Evolutionary conservation across 1,139 yeast species (phyloP).

Genomic region (Pichia terricola): DNA sequence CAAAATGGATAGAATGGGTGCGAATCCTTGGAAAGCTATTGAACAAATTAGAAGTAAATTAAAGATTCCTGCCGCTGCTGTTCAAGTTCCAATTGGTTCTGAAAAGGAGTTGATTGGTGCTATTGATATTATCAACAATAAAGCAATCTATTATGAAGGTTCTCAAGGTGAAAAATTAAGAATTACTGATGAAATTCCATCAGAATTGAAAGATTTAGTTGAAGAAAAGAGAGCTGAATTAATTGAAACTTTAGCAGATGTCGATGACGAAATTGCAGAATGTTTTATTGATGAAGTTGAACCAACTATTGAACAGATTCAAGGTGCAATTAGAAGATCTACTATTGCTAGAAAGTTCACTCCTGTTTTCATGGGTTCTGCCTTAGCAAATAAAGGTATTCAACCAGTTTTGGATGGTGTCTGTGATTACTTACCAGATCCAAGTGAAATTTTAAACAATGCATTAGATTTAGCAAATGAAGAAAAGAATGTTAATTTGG

Average conservation of each 20-base stretch:
- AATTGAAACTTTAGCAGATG: conserved; percentile 93
- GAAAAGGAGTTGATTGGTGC: conserved; percentile 81
- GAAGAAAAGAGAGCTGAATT: conserved; percentile 76
- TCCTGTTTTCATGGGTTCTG: conserved; percentile 98
- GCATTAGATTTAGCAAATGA: conserved; percentile 70
- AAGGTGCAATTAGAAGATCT: conserved; percentile 83
- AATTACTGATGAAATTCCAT: conserved; percentile 59
- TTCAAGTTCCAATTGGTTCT: conserved; percentile 94
- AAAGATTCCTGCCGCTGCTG: conserved; percentile 92
- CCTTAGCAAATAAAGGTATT: conserved; percentile 89
- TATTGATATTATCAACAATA: conserved; percentile 82
- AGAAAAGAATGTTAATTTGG: conserved; percentile 64
- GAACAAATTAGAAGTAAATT: conserved; percentile 82
- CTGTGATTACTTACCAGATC: conserved; percentile 91
- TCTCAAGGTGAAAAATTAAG: conserved; percentile 73
- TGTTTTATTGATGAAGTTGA: conserved; percentile 81
- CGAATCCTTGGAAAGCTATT: conserved; percentile 91
- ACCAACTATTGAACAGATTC: conserved; percentile 76
- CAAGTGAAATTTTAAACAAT: conserved; percentile 82
- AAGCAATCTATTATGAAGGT: conserved; percentile 85
- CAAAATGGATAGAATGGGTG: conserved; percentile 99
- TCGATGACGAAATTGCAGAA: conserved; percentile 95
- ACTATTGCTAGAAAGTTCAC: conserved; percentile 96
- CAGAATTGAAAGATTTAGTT: conserved; percentile 60
- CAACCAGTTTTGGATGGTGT: conserved; percentile 95